Evolutionary conservation across 208 protist species (phyloP).

Genomic region (Tritrichomonas foetus): DNA sequence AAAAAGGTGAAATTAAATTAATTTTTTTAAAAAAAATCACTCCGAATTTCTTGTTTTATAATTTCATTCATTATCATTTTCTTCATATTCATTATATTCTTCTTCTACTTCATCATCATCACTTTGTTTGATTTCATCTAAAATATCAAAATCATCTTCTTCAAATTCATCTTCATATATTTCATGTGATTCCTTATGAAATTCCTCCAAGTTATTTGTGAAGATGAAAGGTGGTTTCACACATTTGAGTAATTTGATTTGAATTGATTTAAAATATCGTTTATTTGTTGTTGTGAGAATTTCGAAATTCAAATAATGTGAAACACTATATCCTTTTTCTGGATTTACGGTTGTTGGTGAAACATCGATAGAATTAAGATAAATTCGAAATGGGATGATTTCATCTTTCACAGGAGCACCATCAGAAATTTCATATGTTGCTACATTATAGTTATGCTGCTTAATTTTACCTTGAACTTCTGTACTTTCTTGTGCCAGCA

Average conservation of each 20-base stretch:
- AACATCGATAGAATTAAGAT: neutral
- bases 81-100: no score
- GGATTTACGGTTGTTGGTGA: neutral
- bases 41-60: no score
- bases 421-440: neutral
- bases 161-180: no score
- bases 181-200: no score
- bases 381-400: constrained; percentile 9
- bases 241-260: neutral
- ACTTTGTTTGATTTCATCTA: no score
- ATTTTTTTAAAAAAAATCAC: no score
- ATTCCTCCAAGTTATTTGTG: no score
- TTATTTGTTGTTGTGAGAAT: neutral
- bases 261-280: neutral
- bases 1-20: no score
- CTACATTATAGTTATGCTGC: neutral
- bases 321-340: neutral
- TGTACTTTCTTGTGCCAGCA: neutral
- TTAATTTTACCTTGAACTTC: neutral
- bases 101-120: no score
- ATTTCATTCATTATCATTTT: no score
- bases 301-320: neutral
- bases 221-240: neutral
- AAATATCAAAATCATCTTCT: no score
- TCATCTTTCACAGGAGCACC: neutral